phyloP scores from a whole-genome alignment of 768 basidiomycete genomes.

The Dentipellis fragilis region DNA sequence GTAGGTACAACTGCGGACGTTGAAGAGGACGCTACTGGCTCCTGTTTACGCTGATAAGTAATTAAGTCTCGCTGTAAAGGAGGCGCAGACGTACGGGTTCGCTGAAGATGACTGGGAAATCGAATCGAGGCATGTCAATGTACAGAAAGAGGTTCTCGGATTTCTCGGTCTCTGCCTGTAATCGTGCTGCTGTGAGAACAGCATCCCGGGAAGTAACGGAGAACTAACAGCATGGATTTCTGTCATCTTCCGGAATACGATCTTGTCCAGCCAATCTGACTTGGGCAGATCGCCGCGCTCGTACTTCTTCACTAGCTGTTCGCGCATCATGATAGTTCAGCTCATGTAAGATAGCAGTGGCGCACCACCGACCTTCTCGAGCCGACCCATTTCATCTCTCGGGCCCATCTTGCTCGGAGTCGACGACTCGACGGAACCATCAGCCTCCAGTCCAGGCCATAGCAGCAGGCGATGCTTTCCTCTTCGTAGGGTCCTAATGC shows the following conservation, averaged over 20 bases:
- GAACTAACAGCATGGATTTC: slow-evolving; percentile 78
- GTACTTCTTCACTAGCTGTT: slow-evolving; percentile 86
- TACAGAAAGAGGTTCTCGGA: slow-evolving; percentile 94
- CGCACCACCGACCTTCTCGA: slow-evolving; percentile 64
- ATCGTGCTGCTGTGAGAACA: background rate
- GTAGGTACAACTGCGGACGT: slow-evolving; percentile 32
- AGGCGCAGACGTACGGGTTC: slow-evolving; percentile 58
- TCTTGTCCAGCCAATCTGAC: slow-evolving; percentile 91
- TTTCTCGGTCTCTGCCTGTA: slow-evolving; percentile 79
- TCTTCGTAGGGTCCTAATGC: slow-evolving; percentile 70
- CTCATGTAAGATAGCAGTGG: too few relatives aligned
- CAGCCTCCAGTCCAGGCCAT: slow-evolving; percentile 79
- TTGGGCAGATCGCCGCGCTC: slow-evolving; percentile 89
- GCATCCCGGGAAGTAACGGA: background rate
- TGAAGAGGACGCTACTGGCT: slow-evolving; percentile 15
- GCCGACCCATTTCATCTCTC: slow-evolving; percentile 88
- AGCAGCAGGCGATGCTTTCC: slow-evolving; percentile 86
- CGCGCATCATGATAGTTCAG: background rate
- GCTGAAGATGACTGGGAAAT: slow-evolving; percentile 93
- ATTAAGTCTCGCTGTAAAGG: background rate
- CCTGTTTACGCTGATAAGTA: background rate
- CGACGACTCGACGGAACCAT: slow-evolving; percentile 67
- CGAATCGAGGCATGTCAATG: slow-evolving; percentile 91
- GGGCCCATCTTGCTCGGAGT: slow-evolving; percentile 82
- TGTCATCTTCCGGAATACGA: slow-evolving; percentile 92